Percentiles rank a stretch among this genome's conserved stretches.
phyloP scores from a whole-genome alignment of 2,329 filamentous ascomycete species.

The Byssoonygena ceratinophila region DNA sequence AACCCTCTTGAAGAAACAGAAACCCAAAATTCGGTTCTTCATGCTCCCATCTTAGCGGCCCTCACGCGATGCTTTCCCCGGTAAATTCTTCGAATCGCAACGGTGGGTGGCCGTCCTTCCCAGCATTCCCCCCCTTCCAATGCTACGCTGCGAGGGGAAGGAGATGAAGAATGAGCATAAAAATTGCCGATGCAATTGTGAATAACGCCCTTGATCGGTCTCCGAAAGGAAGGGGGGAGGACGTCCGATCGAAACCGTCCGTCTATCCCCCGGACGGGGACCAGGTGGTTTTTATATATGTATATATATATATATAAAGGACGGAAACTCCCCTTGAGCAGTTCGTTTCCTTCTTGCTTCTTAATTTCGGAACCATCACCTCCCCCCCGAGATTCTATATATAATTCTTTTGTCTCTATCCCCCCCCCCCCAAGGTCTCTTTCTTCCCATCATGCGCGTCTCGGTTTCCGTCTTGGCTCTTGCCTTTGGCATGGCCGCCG shows the following conservation, averaged over 20 bases:
- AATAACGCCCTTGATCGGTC: background rate
- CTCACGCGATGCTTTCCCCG: too few relatives aligned
- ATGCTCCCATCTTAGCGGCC: too few relatives aligned
- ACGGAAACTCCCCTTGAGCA: background rate
- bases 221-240: background rate
- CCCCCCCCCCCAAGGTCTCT: background rate
- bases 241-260: conserved; percentile 2
- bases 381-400: background rate
- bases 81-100: background rate
- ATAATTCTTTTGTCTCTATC: background rate
- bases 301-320: conserved; percentile 6
- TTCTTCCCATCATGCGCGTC: conserved; percentile 9
- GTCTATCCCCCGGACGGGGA: background rate
- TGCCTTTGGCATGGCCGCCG: conserved; percentile 10
- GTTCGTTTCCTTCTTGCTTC: background rate
- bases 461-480: conserved; percentile 9
- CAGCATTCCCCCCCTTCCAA: too few relatives aligned
- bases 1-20: background rate
- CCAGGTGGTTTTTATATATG: too few relatives aligned
- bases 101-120: too few relatives aligned
- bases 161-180: background rate
- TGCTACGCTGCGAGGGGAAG: conserved; percentile 2
- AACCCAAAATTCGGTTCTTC: background rate
- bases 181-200: too few relatives aligned
- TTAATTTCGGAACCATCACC: background rate